Base-by-base conservation (phyloP, 2,329 filamentous ascomycete species). In the Calonectria crousiana region DNA sequence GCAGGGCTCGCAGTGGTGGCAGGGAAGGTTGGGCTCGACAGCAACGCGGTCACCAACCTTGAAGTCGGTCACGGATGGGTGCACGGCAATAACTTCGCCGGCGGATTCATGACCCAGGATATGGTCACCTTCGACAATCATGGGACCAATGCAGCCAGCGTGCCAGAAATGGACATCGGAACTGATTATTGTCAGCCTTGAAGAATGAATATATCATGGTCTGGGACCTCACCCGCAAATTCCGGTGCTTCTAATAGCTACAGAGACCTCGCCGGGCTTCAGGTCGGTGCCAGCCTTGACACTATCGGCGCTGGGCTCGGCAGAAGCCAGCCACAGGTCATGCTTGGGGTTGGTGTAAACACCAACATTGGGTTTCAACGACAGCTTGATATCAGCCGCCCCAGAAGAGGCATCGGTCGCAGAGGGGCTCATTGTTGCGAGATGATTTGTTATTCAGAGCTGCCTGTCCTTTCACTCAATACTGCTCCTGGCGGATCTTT, bases 141-240 rank as follows among this genome's bases (percentile, higher is more conserved):
- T 98, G 79, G 96, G 96, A 34, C 96, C 96, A 83, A 98, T 98
- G 87, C 94, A 95, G 78, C 96, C 96, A 65, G 94, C 94, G 84
- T 97, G 95, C 96, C 96, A 98, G 89, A 98, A 98, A 87, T 98
- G 96, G 71, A 98, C 93, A 85, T 98, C 96, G 74, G 95, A 98
- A 72, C 95, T 96, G 51, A 67, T 9, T 49, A 51, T 18, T 20
- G 26, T 73, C 20, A 69, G 75, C 69, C 53, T 38, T 49, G n/a
- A 20, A 32, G 38, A 75, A 26, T 73, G 58, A 44, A 44, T 62
- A 69, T 47, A 67, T n/a, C 32, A 56, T 30, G 49, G 26, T 20
- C 49, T 47, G 36, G 74, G 23, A 14, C 51, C 53, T 79, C 88
- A 97, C 92, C 96, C 96, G 89, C 97, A 98, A 81, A 98, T 98